Percentiles rank a stretch among this genome's conserved stretches.
These are phyloP conservation scores for Limtongia smithiae DNA, from an alignment of 805 yeast species.

Conservation along the genomic window DNA sequence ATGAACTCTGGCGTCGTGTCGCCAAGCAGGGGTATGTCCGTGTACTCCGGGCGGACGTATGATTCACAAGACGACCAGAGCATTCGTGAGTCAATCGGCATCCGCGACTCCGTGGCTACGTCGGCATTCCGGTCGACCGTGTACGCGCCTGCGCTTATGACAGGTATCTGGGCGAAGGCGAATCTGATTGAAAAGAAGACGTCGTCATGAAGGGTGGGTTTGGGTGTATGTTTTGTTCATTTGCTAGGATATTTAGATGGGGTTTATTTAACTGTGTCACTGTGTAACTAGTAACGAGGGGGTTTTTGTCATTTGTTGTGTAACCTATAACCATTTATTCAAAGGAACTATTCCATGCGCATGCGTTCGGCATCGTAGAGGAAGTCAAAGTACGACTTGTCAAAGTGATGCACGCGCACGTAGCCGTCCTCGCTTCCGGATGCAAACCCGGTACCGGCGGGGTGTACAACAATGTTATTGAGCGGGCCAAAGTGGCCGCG, in stretches of 20 bases:
- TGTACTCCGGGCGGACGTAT: conserved; percentile 23
- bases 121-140: conserved; percentile 46
- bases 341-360: conserved; percentile 13
- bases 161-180: conserved; percentile 76
- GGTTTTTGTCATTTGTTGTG: too few species aligned
- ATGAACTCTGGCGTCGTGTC: neutral
- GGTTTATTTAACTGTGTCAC: neutral
- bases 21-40: conserved; percentile 14
- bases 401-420: conserved; percentile 90
- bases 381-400: conserved; percentile 88
- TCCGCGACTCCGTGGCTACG: conserved; percentile 40
- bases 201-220: neutral
- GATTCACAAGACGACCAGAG: conserved; percentile 21
- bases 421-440: conserved; percentile 99
- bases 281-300: too few species aligned
- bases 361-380: conserved; percentile 29
- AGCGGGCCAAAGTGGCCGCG: conserved; percentile 99
- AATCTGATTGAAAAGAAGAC: conserved; percentile 45
- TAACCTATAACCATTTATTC: neutral
- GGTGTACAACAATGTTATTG: conserved; percentile 89
- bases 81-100: conserved; percentile 36
- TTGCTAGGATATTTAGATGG: neutral
- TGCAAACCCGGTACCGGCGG: conserved; percentile 89
- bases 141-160: conserved; percentile 48
- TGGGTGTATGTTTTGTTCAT: neutral